These are phyloP conservation scores for Syncephalastrum sp. DNA, from an alignment of 371 early-diverging fungal genomes.

Conservation along the genomic window DNA sequence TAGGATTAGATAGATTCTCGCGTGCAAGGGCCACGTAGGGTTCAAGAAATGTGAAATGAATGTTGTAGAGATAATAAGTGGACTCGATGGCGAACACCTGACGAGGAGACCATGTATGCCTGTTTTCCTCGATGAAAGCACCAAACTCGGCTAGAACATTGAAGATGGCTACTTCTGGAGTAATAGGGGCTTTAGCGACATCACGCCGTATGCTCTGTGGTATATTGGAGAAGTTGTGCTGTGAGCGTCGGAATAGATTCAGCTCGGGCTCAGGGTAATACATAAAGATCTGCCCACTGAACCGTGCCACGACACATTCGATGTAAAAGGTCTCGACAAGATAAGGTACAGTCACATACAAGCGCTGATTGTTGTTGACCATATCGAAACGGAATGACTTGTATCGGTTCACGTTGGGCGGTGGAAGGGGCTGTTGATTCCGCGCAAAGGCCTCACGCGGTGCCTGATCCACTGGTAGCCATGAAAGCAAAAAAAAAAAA, in stretches of 20 bases:
- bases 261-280: constrained; percentile 24
- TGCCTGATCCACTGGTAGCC: constrained; percentile 25
- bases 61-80: constrained; percentile 19
- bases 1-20: too few species aligned
- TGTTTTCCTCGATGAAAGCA: constrained; percentile 43
- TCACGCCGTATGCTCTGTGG: not conserved
- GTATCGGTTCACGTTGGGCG: constrained; percentile 19
- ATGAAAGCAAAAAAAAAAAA: too few species aligned
- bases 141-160: constrained; percentile 23
- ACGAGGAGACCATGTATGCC: constrained; percentile 30
- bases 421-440: constrained; percentile 20
- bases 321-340: constrained; percentile 35
- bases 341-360: constrained; percentile 12
- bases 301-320: constrained; percentile 18
- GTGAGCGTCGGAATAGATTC: constrained; percentile 20
- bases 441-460: constrained; percentile 13
- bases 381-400: constrained; percentile 27
- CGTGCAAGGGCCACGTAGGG: not conserved
- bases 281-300: constrained; percentile 20
- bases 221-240: constrained; percentile 1
- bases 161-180: constrained; percentile 3
- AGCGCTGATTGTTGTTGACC: constrained; percentile 21
- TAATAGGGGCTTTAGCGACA: too few species aligned
- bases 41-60: constrained; percentile 26
- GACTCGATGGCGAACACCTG: constrained; percentile 27